phyloP scores from a whole-genome alignment of 192 early-diverging fungal genomes.

The Podila minutissima region DNA sequence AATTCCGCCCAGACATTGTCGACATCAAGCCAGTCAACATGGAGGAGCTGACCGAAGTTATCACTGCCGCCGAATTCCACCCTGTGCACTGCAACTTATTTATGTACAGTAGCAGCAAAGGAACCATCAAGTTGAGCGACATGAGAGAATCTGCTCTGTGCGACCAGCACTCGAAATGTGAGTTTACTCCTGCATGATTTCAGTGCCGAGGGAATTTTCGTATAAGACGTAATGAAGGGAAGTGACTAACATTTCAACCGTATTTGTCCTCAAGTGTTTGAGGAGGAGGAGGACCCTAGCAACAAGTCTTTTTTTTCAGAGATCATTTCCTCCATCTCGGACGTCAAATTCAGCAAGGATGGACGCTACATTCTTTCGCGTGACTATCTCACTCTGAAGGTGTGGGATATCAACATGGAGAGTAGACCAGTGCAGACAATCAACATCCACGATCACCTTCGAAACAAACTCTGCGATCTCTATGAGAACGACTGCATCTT shows the following conservation, averaged over 20 bases:
- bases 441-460: conserved; percentile 95
- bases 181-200: conserved; percentile 1
- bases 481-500: conserved; percentile 99
- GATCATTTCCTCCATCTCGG: conserved; percentile 98
- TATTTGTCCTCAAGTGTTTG: conserved; percentile 72
- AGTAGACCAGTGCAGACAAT: conserved; percentile 92
- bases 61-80: conserved; percentile 98
- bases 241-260: neutral
- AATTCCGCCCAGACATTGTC: conserved; percentile 84
- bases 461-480: conserved; percentile 96
- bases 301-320: conserved; percentile 99
- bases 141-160: conserved; percentile 96
- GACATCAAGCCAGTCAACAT: conserved; percentile 99
- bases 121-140: conserved; percentile 96
- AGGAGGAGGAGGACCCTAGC: conserved; percentile 92
- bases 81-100: conserved; percentile 96
- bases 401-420: conserved; percentile 99
- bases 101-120: conserved; percentile 99
- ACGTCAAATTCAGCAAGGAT: conserved; percentile 96
- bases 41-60: conserved; percentile 99
- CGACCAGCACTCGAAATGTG: conserved; percentile 93
- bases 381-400: conserved; percentile 96
- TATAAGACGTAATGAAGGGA: neutral
- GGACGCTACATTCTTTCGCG: conserved; percentile 97
- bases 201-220: neutral